Base-by-base conservation (phyloP, 176 grass and related monocot species). In the Elaeis guineensis region DNA sequence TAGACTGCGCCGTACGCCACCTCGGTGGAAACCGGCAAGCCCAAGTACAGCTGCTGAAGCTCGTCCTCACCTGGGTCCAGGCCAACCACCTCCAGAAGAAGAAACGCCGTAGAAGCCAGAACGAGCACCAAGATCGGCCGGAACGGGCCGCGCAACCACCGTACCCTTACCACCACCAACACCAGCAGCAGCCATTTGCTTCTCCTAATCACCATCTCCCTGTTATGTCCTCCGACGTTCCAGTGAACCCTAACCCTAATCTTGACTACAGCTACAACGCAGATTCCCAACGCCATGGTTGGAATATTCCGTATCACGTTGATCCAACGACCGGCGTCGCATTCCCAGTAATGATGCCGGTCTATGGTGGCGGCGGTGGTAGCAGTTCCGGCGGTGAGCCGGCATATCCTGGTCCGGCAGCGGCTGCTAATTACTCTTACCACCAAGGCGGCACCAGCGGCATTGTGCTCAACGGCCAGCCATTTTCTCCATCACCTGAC, bases 51-150 rank as follows among this genome's bases (percentile, higher is more conserved):
- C 79, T 98, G 11, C 83, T 98, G 60, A 91, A 89, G 61, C 88
- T 93, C 56, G 92, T 98, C 65, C 88, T 98, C 12, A 74, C 84
- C 7, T 98, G 94, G 94, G 94, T 93, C 19, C 84, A 92, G 75
- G 86, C 92, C 70, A 70, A 98, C 51, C 88, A 92, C 57, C 74
- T 98, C 51, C 88, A 86, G 48, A 82, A 70, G 57, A 92, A 92
- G 60, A 73, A 77, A 9, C 71, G 29, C 3, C 75, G 11, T 14
- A 14, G 8, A 44, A 6, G 2, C 35, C 9, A 12, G 35, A 44
- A 12, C 35, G 35, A 44, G 35, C 35, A 12, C 2, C 35, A 44
- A 44, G 35, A 44, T 9, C 35, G 35, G 35, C 1, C 35, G 9
- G 35, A 44, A 44, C 11, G 35, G 35, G 11, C 11, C 35, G 11